phyloP scores from a whole-genome alignment of 371 early-diverging fungal species.

The Mucor racemosus region DNA sequence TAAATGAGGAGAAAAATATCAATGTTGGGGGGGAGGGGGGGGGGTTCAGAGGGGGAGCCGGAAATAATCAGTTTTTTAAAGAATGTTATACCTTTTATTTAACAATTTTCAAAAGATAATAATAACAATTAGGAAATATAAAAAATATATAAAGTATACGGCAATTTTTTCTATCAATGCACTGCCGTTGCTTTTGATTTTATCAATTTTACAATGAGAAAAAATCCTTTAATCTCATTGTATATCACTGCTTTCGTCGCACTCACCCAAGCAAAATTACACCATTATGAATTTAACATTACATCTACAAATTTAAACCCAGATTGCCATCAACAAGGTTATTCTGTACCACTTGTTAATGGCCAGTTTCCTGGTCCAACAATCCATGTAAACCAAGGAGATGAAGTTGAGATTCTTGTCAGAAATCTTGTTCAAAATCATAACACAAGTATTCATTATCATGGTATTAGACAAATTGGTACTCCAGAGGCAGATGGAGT shows the following conservation, averaged over 20 bases:
- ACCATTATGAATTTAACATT: conserved; percentile 21
- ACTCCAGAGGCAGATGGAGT: conserved; percentile 48
- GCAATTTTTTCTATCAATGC: no score
- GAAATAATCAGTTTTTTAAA: no score
- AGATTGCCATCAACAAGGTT: conserved; percentile 30
- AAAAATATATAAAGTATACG: background rate
- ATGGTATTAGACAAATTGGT: conserved; percentile 49
- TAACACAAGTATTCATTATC: conserved; percentile 42
- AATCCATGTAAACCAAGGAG: conserved; percentile 41
- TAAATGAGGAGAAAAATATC: background rate
- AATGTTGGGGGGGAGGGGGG: background rate
- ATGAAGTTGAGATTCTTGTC: conserved; percentile 47
- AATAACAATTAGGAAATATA: background rate
- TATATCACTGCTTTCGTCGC: conserved; percentile 4
- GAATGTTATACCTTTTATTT: no score
- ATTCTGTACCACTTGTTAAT: conserved; percentile 38
- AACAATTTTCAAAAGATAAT: background rate
- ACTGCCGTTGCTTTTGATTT: no score
- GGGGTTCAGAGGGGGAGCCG: no score
- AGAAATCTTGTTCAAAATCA: conserved; percentile 26
- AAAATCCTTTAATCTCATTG: background rate
- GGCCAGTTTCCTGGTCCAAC: conserved; percentile 58
- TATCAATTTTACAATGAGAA: background rate
- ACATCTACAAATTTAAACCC: conserved; percentile 29
- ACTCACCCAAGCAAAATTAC: conserved; percentile 10